Evolutionary conservation across 345 rosid genomes (phyloP), one percentile per base, ranked within the genome.

Genomic region (Citrus cavaleriei): DNA sequence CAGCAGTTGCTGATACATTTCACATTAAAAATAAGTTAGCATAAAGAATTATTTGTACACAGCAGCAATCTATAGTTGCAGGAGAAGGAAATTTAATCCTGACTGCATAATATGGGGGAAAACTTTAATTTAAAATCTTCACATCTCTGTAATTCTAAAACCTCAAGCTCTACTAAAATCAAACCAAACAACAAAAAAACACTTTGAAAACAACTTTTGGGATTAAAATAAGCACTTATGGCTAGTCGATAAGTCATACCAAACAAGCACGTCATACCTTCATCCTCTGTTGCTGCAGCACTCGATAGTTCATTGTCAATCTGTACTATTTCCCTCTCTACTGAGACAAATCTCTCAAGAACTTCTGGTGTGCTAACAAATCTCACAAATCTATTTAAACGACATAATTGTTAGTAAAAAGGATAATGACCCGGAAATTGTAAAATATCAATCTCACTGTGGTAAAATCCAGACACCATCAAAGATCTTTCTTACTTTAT

Each of bases 311-410:
- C 95, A 81, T 89, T 89, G 86, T 91, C 93, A 55, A 93, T 97
- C 87, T 97, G 97, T 49, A 83, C 88, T 34, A 97, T 87, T 83
- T 97, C 99, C 75, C 76, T 91, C 85, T 97, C 98, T 42, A 93
- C 84, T 32, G 93, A 90, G 19, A 90, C 97, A 73, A 93, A 91
- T 87, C 99, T 91, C 93, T 97, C 99, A 75, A 97, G 96, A 88
- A 92, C 87, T 90, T 97, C 99, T 25, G 98, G 99, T 21, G 98
- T 86, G 79, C 90, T 91, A 72, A 94, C 96, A 86, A 97, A 97
- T 76, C 93, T 86, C 84, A 97, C 98, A 85, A 97, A 93, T 84
- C 98, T 96, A 86, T 68, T 32, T 12, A 42, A 51, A 72, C 68
- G 42, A 27, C 7, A 40, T 24, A 62, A 75, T 34, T 2, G 30